Percentiles rank a stretch among this genome's conserved stretches.
phyloP scores from a whole-genome alignment of 2,329 filamentous ascomycete species.

The Colletotrichum graminicola region DNA sequence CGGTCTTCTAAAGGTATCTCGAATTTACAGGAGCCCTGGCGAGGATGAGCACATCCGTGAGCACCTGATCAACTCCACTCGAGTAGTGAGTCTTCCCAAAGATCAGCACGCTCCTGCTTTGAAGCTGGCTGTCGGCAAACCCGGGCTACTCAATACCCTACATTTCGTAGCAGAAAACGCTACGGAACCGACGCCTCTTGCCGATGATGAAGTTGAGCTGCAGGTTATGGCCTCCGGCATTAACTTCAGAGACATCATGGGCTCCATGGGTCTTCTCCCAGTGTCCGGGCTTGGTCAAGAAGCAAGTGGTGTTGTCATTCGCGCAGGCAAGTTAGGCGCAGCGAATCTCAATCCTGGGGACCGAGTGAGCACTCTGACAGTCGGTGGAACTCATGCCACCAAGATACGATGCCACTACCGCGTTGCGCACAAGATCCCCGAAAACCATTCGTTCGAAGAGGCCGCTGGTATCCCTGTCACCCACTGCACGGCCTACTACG shows the following conservation, averaged over 20 bases:
- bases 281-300: slow-evolving; percentile 47
- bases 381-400: not conserved
- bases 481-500: slow-evolving; percentile 50
- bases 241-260: slow-evolving; percentile 54
- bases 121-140: slow-evolving; percentile 41
- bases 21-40: slow-evolving; percentile 47
- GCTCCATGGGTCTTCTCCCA: slow-evolving; percentile 46
- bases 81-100: not conserved
- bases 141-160: slow-evolving; percentile 48
- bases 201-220: slow-evolving; percentile 48
- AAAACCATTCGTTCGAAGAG: slow-evolving; percentile 50
- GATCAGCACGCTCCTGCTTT: too few relatives aligned
- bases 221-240: slow-evolving; percentile 48
- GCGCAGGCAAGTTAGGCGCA: not conserved
- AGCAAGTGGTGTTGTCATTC: slow-evolving; percentile 43
- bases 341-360: slow-evolving; percentile 29
- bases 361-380: slow-evolving; percentile 13
- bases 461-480: slow-evolving; percentile 49
- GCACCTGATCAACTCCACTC: slow-evolving; percentile 43
- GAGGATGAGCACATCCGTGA: slow-evolving; percentile 45
- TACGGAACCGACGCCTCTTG: slow-evolving; percentile 31
- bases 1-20: slow-evolving; percentile 14
- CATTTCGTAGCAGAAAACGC: slow-evolving; percentile 46
- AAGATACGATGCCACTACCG: slow-evolving; percentile 8
- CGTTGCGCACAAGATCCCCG: slow-evolving; percentile 49